Evolutionary conservation across 2,329 filamentous ascomycete species (phyloP).

Genomic region (Cercospora sp.): DNA sequence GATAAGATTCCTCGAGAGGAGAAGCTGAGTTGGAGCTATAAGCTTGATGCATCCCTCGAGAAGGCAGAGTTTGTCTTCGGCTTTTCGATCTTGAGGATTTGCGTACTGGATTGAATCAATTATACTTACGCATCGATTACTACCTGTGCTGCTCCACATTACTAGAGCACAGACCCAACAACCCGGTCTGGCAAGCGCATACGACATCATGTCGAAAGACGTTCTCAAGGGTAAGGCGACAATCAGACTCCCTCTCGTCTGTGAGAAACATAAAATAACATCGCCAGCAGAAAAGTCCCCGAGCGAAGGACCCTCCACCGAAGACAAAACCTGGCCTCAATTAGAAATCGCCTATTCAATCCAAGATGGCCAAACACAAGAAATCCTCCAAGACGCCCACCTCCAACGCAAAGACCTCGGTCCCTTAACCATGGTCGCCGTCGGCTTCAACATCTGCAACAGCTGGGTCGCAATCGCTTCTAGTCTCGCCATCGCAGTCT

Average conservation of each 20-base stretch:
- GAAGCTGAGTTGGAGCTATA: neutral
- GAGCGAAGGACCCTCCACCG: neutral
- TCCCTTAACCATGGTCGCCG: neutral
- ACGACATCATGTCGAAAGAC: neutral
- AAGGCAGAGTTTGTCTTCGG: neutral
- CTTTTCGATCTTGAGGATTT: neutral
- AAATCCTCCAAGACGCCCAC: neutral
- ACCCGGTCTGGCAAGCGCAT: neutral
- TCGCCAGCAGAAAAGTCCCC: neutral
- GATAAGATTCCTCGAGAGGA: neutral
- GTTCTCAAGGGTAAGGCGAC: neutral
- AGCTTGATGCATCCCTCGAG: neutral
- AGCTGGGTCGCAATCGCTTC: neutral
- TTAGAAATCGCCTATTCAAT: neutral
- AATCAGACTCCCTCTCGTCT: neutral
- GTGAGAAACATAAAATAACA: neutral
- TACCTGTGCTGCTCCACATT: neutral
- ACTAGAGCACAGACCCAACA: neutral
- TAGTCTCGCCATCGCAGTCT: neutral
- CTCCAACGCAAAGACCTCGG: neutral
- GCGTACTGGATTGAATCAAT: neutral
- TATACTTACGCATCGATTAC: neutral
- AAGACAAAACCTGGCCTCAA: neutral
- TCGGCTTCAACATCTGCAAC: neutral
- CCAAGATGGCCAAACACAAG: neutral